These are phyloP conservation scores for Euptelea pleiosperma DNA, from an alignment of 164 flowering plant genomes.

Conservation along the genomic window DNA sequence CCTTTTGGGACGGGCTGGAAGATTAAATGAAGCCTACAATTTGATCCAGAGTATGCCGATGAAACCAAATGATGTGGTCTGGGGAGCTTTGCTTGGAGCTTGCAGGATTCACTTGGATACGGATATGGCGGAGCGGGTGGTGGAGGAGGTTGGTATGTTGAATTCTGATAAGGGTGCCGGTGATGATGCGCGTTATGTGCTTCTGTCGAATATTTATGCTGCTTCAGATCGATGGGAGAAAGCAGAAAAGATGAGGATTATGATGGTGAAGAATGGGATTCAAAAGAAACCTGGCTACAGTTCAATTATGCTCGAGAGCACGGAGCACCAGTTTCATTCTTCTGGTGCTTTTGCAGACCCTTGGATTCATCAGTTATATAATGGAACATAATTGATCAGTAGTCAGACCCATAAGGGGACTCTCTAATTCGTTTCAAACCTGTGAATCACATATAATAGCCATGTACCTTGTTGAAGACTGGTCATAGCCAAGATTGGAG, in stretches of 20 bases:
- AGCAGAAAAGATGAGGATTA: slow-evolving; percentile 50
- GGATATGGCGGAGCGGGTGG: slow-evolving; percentile 38
- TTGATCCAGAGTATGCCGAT: slow-evolving; percentile 58
- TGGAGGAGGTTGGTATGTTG: slow-evolving; percentile 26
- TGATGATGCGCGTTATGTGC: slow-evolving; percentile 41
- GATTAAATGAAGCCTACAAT: slow-evolving; percentile 52
- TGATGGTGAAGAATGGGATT: slow-evolving; percentile 34
- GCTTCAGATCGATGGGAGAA: slow-evolving; percentile 66
- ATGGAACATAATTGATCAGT: no score
- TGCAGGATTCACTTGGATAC: slow-evolving; percentile 47
- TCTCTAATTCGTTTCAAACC: no score
- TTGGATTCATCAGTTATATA: no score
- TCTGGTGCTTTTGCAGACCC: no score
- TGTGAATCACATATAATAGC: no score
- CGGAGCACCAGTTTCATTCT: slow-evolving; percentile 14
- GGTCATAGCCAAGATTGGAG: no score
- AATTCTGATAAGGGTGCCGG: slow-evolving; percentile 9
- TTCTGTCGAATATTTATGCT: slow-evolving; percentile 67
- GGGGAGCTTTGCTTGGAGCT: slow-evolving; percentile 73
- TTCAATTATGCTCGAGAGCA: slow-evolving; percentile 24
- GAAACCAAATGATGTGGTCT: slow-evolving; percentile 58
- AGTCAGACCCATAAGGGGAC: no score
- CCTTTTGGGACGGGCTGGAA: slow-evolving; percentile 69
- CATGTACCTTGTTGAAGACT: no score
- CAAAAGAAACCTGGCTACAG: slow-evolving; percentile 50